Evolutionary conservation across 768 basidiomycete genomes (phyloP).

Genomic region (Amanita polypyramis): DNA sequence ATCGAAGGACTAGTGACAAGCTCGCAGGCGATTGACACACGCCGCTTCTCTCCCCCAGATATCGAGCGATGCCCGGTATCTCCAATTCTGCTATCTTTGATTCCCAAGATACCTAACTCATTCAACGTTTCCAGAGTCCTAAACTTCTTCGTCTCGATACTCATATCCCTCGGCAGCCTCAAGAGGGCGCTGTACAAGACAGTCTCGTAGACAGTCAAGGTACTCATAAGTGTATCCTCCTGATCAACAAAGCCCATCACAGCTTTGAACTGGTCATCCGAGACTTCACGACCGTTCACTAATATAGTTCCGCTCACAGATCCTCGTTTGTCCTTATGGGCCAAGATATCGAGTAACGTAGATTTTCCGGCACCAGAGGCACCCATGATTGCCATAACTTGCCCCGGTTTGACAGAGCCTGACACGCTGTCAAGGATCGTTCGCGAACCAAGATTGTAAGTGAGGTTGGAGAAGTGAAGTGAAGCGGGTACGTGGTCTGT

Average conservation of each 20-base stretch:
- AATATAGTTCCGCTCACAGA: constrained; percentile 61
- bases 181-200: constrained; percentile 89
- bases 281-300: constrained; percentile 78
- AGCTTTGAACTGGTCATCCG: constrained; percentile 65
- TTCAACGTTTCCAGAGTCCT: constrained; percentile 93
- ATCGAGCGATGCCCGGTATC: constrained; percentile 82
- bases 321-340: constrained; percentile 82
- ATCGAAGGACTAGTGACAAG: constrained; percentile 96
- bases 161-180: constrained; percentile 90
- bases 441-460: constrained; percentile 62
- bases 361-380: constrained; percentile 96
- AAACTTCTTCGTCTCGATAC: constrained; percentile 87
- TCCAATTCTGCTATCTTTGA: constrained; percentile 86
- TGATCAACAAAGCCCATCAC: constrained; percentile 96
- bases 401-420: constrained; percentile 79
- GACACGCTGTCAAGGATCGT: constrained; percentile 73
- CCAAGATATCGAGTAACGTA: constrained; percentile 92
- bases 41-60: constrained; percentile 94
- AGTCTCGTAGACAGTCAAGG: constrained; percentile 96
- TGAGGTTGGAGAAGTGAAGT: constrained; percentile 80
- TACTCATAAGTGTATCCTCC: constrained; percentile 95
- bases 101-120: constrained; percentile 86
- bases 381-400: constrained; percentile 94
- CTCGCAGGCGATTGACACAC: constrained; percentile 97
- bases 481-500: constrained; percentile 90